Conservation (phyloP, 1,139 yeast genomes). For the Saccharomyces hybrid region DNA sequence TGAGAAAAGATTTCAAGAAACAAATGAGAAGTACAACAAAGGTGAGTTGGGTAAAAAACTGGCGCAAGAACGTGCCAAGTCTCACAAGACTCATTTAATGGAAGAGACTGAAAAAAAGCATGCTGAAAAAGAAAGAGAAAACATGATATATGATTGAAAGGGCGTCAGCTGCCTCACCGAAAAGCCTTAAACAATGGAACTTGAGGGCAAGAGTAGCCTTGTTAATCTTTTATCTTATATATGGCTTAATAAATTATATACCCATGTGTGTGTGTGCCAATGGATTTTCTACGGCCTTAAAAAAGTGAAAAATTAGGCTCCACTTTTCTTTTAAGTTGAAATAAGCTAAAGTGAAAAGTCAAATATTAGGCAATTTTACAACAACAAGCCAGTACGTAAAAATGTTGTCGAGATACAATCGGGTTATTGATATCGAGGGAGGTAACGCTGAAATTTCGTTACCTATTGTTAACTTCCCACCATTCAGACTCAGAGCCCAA, state of each 20-base stretch:
- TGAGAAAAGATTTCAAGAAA: constrained; percentile 24
- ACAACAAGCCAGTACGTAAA: neutral
- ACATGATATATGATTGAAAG: neutral
- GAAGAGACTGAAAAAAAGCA: constrained; percentile 16
- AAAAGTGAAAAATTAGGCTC: neutral
- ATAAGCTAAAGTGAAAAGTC: no score
- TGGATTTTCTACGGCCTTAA: neutral
- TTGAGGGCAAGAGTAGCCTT: no score
- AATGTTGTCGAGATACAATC: constrained; percentile 2
- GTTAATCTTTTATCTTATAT: neutral
- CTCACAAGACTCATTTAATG: constrained; percentile 16
- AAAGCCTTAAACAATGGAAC: no score
- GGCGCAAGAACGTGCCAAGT: constrained; percentile 25
- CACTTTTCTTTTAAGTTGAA: neutral
- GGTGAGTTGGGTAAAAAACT: constrained; percentile 27
- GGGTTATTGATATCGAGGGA: constrained; percentile 25
- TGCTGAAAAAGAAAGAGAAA: constrained; percentile 5
- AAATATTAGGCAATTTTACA: no score
- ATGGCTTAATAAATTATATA: neutral
- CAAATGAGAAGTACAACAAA: constrained; percentile 19
- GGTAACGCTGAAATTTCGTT: constrained; percentile 24
- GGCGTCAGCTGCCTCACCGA: no score
- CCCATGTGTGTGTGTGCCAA: neutral
- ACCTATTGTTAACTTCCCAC: constrained; percentile 67
- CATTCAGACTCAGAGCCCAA: constrained; percentile 63